Conservation (phyloP, 495 filamentous ascomycete genomes). For the Neurospora sp. region DNA sequence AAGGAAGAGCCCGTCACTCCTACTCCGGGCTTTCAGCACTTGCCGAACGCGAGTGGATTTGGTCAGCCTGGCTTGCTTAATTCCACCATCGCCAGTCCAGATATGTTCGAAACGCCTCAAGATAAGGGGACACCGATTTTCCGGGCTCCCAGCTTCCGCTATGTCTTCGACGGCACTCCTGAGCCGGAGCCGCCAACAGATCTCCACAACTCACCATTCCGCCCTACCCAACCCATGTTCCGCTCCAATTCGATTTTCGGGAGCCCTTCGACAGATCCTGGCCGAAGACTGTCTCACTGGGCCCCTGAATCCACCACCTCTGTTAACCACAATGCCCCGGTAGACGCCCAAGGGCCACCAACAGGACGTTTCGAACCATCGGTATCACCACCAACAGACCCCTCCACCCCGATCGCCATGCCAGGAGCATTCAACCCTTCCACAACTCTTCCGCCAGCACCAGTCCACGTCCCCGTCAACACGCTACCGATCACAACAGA, state of each 20-base stretch:
- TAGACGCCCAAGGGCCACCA: not conserved
- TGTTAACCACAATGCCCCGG: conserved; percentile 9
- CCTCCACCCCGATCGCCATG: not conserved
- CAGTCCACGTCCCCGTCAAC: not conserved
- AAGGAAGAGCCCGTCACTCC: conserved; percentile 32
- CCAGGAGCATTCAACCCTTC: not conserved
- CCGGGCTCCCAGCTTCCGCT: conserved; percentile 27
- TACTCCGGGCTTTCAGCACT: not conserved
- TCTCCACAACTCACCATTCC: conserved; percentile 14
- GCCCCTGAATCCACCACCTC: conserved; percentile 36
- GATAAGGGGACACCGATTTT: not conserved
- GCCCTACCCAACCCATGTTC: conserved; percentile 28
- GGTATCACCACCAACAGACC: not conserved
- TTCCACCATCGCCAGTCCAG: not conserved
- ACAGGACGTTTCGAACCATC: not conserved
- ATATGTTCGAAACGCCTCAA: not conserved
- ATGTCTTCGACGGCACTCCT: conserved; percentile 37
- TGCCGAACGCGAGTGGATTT: not conserved
- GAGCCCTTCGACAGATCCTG: conserved; percentile 35
- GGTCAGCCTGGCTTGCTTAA: not conserved
- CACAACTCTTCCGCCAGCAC: not conserved
- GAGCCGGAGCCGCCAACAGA: conserved; percentile 26
- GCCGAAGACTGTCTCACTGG: conserved; percentile 44
- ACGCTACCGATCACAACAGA: not conserved
- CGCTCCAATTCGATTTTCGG: conserved; percentile 47